Conservation (phyloP, 768 basidiomycete species). For the Tubosaeta brunneosetosa region DNA sequence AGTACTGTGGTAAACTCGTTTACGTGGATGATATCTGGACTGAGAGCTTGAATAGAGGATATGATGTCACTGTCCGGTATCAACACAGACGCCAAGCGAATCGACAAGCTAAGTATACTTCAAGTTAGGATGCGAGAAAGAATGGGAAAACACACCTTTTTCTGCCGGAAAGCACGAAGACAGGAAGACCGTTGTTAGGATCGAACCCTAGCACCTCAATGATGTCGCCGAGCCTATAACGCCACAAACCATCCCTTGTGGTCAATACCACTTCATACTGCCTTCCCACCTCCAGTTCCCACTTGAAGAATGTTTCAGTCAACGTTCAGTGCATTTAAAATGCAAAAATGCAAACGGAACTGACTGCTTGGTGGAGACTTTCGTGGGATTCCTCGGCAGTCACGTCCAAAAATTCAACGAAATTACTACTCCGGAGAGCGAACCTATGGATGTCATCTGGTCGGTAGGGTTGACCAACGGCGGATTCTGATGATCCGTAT, state of each 20-base stretch:
- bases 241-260: neutral
- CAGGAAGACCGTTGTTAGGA: neutral
- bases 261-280: neutral
- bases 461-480: neutral
- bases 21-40: neutral
- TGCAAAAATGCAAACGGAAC: neutral
- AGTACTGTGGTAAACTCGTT: neutral
- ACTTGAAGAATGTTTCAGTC: neutral
- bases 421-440: neutral
- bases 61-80: neutral
- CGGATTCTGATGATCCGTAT: constrained; percentile 1
- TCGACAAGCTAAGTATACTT: neutral
- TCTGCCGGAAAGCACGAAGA: neutral
- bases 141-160: neutral
- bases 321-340: neutral
- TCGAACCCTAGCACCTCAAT: neutral
- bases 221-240: neutral
- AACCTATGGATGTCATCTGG: neutral
- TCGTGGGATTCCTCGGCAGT: neutral
- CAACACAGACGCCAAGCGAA: neutral
- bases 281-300: neutral
- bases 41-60: neutral
- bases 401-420: neutral
- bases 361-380: neutral
- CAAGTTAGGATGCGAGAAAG: neutral